Base-by-base conservation (phyloP, 176 grass and related monocot species). In the Aegilops umbellulata region DNA sequence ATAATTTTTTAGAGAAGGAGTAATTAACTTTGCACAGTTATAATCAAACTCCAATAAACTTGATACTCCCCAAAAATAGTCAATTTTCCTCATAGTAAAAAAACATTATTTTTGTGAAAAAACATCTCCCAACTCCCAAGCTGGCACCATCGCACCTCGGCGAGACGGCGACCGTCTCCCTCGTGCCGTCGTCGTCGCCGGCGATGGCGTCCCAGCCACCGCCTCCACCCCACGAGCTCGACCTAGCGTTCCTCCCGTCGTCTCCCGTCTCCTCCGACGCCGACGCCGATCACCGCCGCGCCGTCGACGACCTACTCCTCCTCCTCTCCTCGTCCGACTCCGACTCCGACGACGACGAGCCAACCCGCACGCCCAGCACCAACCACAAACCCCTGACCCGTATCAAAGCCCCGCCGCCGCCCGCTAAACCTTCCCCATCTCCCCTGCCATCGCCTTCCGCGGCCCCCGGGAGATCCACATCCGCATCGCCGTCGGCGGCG, bases 161-260 rank as follows among this genome's bases (percentile, higher is more conserved):
- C 65, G 3, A 38, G 44, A 31, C 78, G 38, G 25, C 64, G 2
- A 38, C 65, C 64, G 35, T 26, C 39, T 30, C 23, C 74, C 23
- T 20, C 61, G 38, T 53, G 83, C 55, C 88, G 68, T 75, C 88
- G 68, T 46, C 61, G 67, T 84, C 80, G 80, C 80, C 81, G 76
- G 84, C 76, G 89, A 87, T 87, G 89, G 44, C 89, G 4, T 66
- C 80, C 67, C 85, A 57, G 84, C 80, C 69, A 0, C 79, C 74
- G 8, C 65, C 81, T 2, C 72, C 74, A 15, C 67, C 82, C 15
- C 47, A 80, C 64, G 93, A 94, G 70, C 92, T 98, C 36, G 93
- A 98, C 83, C 91, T 95, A 23, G 82, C 93, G 23, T 94, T 95
- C 64, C 82, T 94, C 24, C 86, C 88, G 19, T 87, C 88, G 4